A percentile compares a stretch with the other conserved stretches of the same genome.
Conservation (phyloP, 1,284 basidiomycete genomes). For the Termitomyces sp. region DNA sequence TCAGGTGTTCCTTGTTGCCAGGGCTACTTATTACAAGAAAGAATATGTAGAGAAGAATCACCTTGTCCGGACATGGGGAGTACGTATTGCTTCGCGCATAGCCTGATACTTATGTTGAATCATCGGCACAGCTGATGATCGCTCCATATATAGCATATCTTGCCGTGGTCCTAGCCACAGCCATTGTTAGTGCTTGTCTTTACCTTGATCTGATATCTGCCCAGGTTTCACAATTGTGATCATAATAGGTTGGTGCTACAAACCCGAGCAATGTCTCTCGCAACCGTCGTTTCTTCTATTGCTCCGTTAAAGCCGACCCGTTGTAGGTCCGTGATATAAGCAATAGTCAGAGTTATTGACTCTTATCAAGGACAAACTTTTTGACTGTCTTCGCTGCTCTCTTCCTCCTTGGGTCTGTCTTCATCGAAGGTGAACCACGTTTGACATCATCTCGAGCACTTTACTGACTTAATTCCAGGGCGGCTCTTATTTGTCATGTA, state of each 20-base stretch:
- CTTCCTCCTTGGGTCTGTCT: slow-evolving; percentile 25
- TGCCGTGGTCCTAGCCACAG: slow-evolving; percentile 33
- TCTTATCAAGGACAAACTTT: slow-evolving; percentile 27
- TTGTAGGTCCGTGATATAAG: slow-evolving; percentile 27
- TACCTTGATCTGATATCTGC: neutral
- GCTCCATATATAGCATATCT: slow-evolving; percentile 38
- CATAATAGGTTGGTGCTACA: slow-evolving; percentile 35
- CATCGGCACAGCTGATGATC: slow-evolving; percentile 31
- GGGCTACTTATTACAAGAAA: slow-evolving; percentile 29
- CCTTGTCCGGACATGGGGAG: slow-evolving; percentile 30
- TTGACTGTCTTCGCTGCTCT: slow-evolving; percentile 34
- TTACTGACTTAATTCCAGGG: slow-evolving; percentile 3
- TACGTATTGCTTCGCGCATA: slow-evolving; percentile 18
- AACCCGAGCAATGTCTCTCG: slow-evolving; percentile 35
- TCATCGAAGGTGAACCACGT: slow-evolving; percentile 9
- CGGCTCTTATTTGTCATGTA: slow-evolving; percentile 38
- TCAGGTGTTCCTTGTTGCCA: slow-evolving; percentile 41
- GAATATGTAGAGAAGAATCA: slow-evolving; percentile 28
- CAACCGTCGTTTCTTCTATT: slow-evolving; percentile 46
- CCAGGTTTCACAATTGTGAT: neutral
- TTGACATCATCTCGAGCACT: neutral
- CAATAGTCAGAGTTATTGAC: neutral
- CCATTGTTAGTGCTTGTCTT: slow-evolving; percentile 26
- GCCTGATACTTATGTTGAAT: neutral
- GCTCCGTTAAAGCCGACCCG: slow-evolving; percentile 34